Evolutionary conservation across 164 flowering plant species (phyloP), one percentile per base, ranked within the genome.

Genomic region (Berberis vulgaris): DNA sequence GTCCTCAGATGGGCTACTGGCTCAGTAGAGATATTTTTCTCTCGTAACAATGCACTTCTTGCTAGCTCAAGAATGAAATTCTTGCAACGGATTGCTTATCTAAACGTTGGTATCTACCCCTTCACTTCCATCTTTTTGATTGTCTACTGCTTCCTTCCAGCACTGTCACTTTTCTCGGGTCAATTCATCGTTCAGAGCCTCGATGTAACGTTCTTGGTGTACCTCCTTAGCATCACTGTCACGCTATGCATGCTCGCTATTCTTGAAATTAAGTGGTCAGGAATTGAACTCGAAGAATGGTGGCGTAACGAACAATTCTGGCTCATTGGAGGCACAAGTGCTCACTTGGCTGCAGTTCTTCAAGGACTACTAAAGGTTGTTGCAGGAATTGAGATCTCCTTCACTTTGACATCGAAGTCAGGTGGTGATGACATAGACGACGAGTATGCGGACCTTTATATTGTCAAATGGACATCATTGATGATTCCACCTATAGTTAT

Each of bases 1-100:
- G 96, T 89, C n/a, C 88, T 89, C n/a, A 74, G 96, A 1, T 89
- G 96, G 96, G 96, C 96, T 5, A 85, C 90, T 5, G 96, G 92
- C 8, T 88, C 96, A 0, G 96, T 89, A 7, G 96, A 89, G 72
- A 88, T 91, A 6, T 88, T 88, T 76, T 85, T 91, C 74, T 86
- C 93, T 5, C 78, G 95, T 7, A 87, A 91, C 83, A 86, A 87
- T 69, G 89, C 97, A 10, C n/a, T 86, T 9, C 60, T 88, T 3
- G 90, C 82, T 2, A 79, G 87, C 65, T 53, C 76, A 0, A 81
- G 68, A 67, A 78, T 88, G 81, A 83, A 84, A 71, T 6, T 86
- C 66, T 68, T 89, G 50, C 96, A 89, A 66, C 74, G 87, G 49
- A 70, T 89, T 44, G 90, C 92, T 0, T 86, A 89, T 72, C 81